Conservation (phyloP, 176 grass and related monocot genomes). For the Raddia distichophylla region DNA sequence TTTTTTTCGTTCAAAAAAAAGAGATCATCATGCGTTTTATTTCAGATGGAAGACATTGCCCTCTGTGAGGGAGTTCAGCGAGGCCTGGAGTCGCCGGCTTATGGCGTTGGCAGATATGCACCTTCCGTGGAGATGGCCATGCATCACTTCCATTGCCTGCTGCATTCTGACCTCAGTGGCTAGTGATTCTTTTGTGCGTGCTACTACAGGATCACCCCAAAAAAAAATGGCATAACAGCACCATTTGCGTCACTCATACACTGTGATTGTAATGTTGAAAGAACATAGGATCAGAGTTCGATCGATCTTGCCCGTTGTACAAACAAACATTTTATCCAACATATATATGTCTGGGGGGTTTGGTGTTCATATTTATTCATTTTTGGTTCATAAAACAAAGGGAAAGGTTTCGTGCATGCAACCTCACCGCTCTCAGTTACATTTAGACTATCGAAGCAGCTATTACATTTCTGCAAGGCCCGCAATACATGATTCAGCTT, state of each 20-base stretch:
- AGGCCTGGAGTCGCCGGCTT: slow-evolving; percentile 75
- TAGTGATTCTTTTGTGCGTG: neutral
- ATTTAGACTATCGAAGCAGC: too few relatives aligned
- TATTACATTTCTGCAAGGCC: too few relatives aligned
- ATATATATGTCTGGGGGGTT: neutral
- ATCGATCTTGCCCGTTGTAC: neutral
- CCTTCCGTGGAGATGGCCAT: slow-evolving; percentile 90
- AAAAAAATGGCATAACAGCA: neutral
- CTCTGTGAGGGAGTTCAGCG: slow-evolving; percentile 91
- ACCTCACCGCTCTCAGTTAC: too few relatives aligned
- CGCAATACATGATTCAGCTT: too few relatives aligned
- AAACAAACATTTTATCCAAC: neutral
- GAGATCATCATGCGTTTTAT: slow-evolving; percentile 10
- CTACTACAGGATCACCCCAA: neutral
- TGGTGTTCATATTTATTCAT: slow-evolving; percentile 1
- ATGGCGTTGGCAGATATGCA: slow-evolving; percentile 66
- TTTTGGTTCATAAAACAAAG: too few relatives aligned
- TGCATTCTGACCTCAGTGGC: slow-evolving; percentile 46
- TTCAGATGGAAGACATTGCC: slow-evolving; percentile 86
- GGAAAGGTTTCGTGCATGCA: too few relatives aligned
- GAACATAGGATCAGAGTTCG: neutral
- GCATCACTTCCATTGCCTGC: slow-evolving; percentile 91
- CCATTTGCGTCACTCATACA: neutral
- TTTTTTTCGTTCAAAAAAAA: neutral
- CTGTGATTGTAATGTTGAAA: slow-evolving; percentile 16